Evolutionary conservation across 2,329 filamentous ascomycete species (phyloP).

Genomic region (Didymella sp.): DNA sequence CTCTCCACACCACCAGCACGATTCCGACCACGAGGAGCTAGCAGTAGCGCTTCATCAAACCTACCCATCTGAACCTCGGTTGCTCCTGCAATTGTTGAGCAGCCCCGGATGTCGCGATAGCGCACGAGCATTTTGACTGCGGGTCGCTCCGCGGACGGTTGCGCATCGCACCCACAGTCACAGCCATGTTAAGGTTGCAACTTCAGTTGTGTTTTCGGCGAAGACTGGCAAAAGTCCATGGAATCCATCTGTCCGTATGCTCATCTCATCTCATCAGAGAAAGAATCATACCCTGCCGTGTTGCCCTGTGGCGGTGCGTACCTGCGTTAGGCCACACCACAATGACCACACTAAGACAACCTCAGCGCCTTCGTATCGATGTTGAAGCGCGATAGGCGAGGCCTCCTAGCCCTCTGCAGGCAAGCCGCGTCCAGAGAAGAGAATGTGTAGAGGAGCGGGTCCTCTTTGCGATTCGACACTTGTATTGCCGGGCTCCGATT

Average conservation of each 20-base stretch:
- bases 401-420: not conserved
- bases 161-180: not conserved
- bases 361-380: not conserved
- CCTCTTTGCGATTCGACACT: not conserved
- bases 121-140: not conserved
- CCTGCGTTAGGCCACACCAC: slow-evolving; percentile 5
- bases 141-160: slow-evolving; percentile 2
- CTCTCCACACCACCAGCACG: slow-evolving; percentile 1
- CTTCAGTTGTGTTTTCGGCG: not conserved
- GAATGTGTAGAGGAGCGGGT: not conserved
- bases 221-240: not conserved
- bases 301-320: slow-evolving; percentile 1
- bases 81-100: slow-evolving; percentile 2
- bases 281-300: not conserved
- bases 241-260: not conserved
- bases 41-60: slow-evolving; percentile 10
- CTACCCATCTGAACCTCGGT: not conserved
- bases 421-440: not conserved
- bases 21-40: not conserved
- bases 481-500: not conserved
- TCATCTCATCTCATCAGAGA: not conserved
- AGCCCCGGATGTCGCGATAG: not conserved
- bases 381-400: slow-evolving; percentile 1
- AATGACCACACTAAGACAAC: not conserved
- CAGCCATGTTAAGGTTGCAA: not conserved